Evolutionary conservation across 768 basidiomycete genomes (phyloP).

Genomic region (Rhodocollybia butyracea): DNA sequence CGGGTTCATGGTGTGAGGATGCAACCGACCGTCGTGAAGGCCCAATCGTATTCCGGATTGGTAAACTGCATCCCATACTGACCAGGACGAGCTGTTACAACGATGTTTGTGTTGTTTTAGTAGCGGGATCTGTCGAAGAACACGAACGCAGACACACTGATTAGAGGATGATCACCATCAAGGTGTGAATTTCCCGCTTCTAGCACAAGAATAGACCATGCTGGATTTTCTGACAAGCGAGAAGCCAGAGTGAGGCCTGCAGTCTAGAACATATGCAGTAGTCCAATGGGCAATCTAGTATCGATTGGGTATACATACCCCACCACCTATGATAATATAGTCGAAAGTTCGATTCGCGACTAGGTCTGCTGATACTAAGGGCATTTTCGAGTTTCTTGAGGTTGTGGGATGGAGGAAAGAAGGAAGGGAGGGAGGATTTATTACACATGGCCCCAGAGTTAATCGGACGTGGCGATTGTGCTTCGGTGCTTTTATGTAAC

Average conservation of each 20-base stretch:
- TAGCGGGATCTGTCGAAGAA: background rate
- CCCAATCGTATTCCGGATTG: constrained; percentile 18
- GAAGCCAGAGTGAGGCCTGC: constrained; percentile 38
- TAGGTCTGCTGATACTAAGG: constrained; percentile 3
- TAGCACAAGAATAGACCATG: constrained; percentile 30
- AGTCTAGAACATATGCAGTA: constrained; percentile 14
- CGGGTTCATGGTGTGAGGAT: background rate
- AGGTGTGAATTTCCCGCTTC: constrained; percentile 23
- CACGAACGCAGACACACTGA: constrained; percentile 3
- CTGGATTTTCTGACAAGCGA: constrained; percentile 31
- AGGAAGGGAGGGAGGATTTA: too few species aligned
- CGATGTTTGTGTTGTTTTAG: too few species aligned
- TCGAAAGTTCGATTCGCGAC: constrained; percentile 5
- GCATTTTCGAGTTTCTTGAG: too few species aligned
- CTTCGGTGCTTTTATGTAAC: too few species aligned
- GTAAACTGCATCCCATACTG: background rate
- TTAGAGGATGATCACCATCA: constrained; percentile 15
- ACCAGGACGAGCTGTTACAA: background rate
- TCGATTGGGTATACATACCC: too few species aligned
- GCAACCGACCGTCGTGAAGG: constrained; percentile 13
- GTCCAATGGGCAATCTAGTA: background rate
- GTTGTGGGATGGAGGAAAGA: too few species aligned
- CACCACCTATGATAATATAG: constrained; percentile 10
- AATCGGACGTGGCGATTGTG: too few species aligned
- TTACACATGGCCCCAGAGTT: too few species aligned